These are phyloP conservation scores for Kuraishia piskuri DNA, from an alignment of 805 yeast species.

Conservation along the genomic window DNA sequence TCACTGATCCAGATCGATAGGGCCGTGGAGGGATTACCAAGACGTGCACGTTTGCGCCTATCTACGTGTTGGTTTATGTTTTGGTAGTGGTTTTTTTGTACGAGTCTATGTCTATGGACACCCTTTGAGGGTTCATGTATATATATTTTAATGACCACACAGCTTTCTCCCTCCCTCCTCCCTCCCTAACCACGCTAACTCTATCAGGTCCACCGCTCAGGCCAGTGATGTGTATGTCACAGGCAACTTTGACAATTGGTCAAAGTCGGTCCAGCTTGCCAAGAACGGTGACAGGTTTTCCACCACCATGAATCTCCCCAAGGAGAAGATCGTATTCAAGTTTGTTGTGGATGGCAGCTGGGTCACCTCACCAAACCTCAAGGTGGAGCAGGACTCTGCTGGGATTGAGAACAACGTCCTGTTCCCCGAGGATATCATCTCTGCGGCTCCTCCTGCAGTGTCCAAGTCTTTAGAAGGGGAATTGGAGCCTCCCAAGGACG, in stretches of 20 bases:
- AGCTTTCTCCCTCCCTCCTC: not conserved
- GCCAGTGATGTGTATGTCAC: slow-evolving; percentile 42
- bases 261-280: slow-evolving; percentile 32
- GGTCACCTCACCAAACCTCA: slow-evolving; percentile 31
- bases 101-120: not conserved
- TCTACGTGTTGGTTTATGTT: not conserved
- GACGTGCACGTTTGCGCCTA: not conserved
- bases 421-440: slow-evolving; percentile 20
- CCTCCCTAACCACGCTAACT: slow-evolving; percentile 8
- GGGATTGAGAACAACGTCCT: slow-evolving; percentile 49
- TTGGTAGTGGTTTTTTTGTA: too few species aligned
- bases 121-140: not conserved
- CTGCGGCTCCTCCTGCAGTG: slow-evolving; percentile 4
- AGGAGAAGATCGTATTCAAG: slow-evolving; percentile 36
- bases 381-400: slow-evolving; percentile 27
- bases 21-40: too few species aligned
- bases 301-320: slow-evolving; percentile 33
- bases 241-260: slow-evolving; percentile 55
- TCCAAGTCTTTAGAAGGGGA: not conserved
- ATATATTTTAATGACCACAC: too few species aligned
- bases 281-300: slow-evolving; percentile 32
- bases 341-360: slow-evolving; percentile 55
- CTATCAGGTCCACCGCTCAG: slow-evolving; percentile 19
- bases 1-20: too few species aligned
- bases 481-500: not conserved